phyloP scores from a whole-genome alignment of 2,329 filamentous ascomycete species.

The Nemania bipapillata region DNA sequence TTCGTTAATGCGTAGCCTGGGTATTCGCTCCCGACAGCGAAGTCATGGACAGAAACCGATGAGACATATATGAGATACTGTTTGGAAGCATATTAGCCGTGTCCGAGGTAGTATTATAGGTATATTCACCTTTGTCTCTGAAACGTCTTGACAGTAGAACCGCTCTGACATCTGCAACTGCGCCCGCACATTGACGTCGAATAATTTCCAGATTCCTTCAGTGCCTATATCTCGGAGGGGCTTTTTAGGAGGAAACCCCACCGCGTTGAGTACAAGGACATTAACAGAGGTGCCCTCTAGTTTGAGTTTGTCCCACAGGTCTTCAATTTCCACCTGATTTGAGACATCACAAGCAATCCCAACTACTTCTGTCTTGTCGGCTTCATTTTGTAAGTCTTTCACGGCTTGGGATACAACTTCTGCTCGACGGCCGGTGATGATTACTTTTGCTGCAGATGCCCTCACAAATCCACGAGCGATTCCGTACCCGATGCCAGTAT shows the following conservation, averaged over 20 bases:
- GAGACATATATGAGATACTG: conserved; percentile 28
- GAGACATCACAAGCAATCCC: conserved; percentile 44
- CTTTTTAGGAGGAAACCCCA: conserved; percentile 25
- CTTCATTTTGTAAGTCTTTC: no score
- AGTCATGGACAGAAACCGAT: conserved; percentile 41
- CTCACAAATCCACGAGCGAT: conserved; percentile 67
- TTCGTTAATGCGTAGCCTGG: conserved; percentile 55
- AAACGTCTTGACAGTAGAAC: conserved; percentile 52
- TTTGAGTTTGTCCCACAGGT: conserved; percentile 49
- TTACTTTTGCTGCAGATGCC: conserved; percentile 54
- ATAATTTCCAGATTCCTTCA: conserved; percentile 44
- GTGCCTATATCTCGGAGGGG: conserved; percentile 44
- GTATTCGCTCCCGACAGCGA: conserved; percentile 38
- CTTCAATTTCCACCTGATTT: conserved; percentile 41
- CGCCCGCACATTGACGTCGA: conserved; percentile 48
- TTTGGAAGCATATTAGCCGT: no score
- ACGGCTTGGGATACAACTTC: conserved; percentile 49
- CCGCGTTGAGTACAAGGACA: conserved; percentile 53
- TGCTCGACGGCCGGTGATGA: conserved; percentile 55
- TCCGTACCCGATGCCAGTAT: conserved; percentile 72
- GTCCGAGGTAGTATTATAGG: no score
- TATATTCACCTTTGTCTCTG: conserved; percentile 33
- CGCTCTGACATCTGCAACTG: conserved; percentile 49
- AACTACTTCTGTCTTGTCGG: conserved; percentile 36
- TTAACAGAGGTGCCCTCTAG: conserved; percentile 47